These are phyloP conservation scores for Torrubiella hemipterigena DNA, from an alignment of 2,329 filamentous ascomycete genomes.

Conservation along the genomic window DNA sequence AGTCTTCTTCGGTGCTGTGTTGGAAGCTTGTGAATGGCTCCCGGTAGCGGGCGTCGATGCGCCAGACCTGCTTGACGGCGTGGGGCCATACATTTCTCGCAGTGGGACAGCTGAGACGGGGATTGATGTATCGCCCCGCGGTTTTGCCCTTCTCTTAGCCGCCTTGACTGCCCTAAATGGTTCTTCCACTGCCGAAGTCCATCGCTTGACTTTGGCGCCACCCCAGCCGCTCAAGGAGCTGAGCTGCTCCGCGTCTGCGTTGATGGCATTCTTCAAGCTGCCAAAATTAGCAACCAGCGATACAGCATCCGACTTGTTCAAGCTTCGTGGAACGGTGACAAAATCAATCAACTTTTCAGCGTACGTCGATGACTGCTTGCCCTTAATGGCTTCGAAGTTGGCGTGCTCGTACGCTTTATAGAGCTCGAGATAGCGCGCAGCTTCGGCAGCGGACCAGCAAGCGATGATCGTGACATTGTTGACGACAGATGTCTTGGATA, in stretches of 20 bases:
- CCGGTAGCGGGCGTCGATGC: too few relatives aligned
- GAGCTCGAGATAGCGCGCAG: constrained; percentile 83
- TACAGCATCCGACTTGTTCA: constrained; percentile 93
- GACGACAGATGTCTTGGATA: constrained; percentile 84
- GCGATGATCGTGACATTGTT: constrained; percentile 88
- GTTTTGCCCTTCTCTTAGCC: constrained; percentile 27
- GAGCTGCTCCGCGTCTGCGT: constrained; percentile 78
- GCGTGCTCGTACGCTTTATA: constrained; percentile 94
- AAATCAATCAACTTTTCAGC: constrained; percentile 84
- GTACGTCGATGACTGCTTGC: constrained; percentile 73
- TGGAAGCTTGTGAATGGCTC: too few relatives aligned
- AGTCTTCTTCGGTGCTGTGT: too few relatives aligned
- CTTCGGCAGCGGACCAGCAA: constrained; percentile 90
- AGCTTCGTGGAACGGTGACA: constrained; percentile 74
- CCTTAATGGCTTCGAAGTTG: constrained; percentile 66
- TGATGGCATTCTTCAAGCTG: constrained; percentile 73
- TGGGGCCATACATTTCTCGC: constrained; percentile 31
- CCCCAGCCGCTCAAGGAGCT: constrained; percentile 84
- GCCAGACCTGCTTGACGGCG: too few relatives aligned
- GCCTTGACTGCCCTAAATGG: constrained; percentile 69
- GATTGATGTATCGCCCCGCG: constrained; percentile 14
- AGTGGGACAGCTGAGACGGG: constrained; percentile 25
- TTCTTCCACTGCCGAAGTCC: constrained; percentile 71
- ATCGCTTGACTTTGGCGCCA: constrained; percentile 83
- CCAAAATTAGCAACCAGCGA: constrained; percentile 87